These are phyloP conservation scores for Fusarium lyarnte DNA, from an alignment of 2,329 filamentous ascomycete genomes.

Conservation along the genomic window DNA sequence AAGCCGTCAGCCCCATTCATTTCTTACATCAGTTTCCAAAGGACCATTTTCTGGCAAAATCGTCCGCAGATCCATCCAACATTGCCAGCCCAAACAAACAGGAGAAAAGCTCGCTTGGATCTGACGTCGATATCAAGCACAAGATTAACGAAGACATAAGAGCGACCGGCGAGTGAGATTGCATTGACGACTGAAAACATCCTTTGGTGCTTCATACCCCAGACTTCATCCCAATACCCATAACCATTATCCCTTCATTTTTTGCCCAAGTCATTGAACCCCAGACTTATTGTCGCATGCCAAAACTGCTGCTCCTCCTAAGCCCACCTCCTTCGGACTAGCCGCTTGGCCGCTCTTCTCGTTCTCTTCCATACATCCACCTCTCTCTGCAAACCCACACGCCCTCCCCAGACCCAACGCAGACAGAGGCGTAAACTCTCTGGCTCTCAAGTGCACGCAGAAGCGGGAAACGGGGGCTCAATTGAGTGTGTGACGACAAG, in stretches of 20 bases:
- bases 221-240: neutral
- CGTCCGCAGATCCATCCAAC: neutral
- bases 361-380: conserved; percentile 9
- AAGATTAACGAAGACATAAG: neutral
- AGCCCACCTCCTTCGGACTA: conserved; percentile 1
- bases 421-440: neutral
- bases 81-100: neutral
- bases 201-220: neutral
- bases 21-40: conserved; percentile 30
- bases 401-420: conserved; percentile 12
- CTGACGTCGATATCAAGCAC: neutral
- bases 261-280: neutral
- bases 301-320: conserved; percentile 7
- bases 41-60: conserved; percentile 3
- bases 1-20: conserved; percentile 24
- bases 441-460: neutral
- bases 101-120: neutral
- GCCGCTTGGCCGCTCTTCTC: conserved; percentile 1
- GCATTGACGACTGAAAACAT: neutral
- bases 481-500: conserved; percentile 17
- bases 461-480: conserved; percentile 10
- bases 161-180: neutral
- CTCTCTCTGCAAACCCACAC: conserved; percentile 6
- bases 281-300: conserved; percentile 13
- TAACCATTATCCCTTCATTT: neutral